Conservation (phyloP, 805 yeast species). For the Brettanomyces nanus region DNA sequence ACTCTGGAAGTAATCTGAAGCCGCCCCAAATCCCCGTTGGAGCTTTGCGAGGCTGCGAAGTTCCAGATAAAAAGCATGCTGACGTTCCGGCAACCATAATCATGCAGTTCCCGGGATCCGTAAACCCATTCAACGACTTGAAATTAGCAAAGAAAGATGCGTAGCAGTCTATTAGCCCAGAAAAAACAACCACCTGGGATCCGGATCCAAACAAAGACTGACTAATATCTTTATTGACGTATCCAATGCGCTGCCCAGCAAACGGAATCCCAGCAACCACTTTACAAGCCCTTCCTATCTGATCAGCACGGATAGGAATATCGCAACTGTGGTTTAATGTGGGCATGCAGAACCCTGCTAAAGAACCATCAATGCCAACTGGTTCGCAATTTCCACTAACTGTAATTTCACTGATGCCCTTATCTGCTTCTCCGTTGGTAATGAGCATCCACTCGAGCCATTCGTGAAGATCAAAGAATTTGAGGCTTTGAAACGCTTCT, state of each 20-base stretch:
- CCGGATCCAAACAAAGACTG: background rate
- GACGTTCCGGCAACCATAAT: constrained; percentile 58
- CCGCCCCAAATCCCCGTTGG: constrained; percentile 57
- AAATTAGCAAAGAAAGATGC: constrained; percentile 39
- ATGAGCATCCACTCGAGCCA: constrained; percentile 27
- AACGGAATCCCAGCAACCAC: constrained; percentile 15
- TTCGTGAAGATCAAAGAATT: constrained; percentile 46
- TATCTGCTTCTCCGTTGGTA: constrained; percentile 5
- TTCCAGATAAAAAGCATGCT: constrained; percentile 40
- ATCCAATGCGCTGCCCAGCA: constrained; percentile 26
- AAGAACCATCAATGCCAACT: constrained; percentile 48
- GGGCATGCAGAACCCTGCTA: constrained; percentile 38
- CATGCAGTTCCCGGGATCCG: constrained; percentile 19
- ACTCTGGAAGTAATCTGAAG: constrained; percentile 28
- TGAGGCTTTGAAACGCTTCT: constrained; percentile 15
- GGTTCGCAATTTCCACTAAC: constrained; percentile 1
- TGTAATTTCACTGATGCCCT: background rate
- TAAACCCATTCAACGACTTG: background rate
- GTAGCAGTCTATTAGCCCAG: constrained; percentile 55
- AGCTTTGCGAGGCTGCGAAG: constrained; percentile 7
- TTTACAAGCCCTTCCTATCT: constrained; percentile 26
- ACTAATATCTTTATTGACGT: constrained; percentile 6
- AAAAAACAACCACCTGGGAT: constrained; percentile 20
- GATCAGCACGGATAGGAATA: constrained; percentile 9
- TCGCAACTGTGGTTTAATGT: constrained; percentile 9